Conservation (phyloP, 352 stramenopile genomes). For the Globisporangium nagaii region DNA sequence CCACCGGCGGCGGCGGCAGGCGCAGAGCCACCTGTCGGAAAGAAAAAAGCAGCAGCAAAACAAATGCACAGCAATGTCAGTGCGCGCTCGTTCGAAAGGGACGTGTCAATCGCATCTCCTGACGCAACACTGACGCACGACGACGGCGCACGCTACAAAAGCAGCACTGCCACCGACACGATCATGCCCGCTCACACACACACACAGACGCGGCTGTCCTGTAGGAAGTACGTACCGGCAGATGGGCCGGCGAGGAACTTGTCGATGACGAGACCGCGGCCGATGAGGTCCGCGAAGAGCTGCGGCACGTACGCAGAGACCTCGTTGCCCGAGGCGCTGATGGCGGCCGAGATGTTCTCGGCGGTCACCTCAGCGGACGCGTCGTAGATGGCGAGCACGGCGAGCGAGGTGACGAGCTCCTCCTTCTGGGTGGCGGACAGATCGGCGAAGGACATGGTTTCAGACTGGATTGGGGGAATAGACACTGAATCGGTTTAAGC, state of each 20-base stretch:
- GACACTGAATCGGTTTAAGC: slow-evolving; percentile 88
- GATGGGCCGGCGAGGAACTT: slow-evolving; percentile 87
- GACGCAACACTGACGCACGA: no score
- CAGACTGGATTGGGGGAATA: slow-evolving; percentile 49
- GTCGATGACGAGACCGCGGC: slow-evolving; percentile 76
- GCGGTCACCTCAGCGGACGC: slow-evolving; percentile 68
- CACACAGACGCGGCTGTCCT: no score
- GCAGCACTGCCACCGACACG: no score
- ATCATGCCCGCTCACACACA: no score
- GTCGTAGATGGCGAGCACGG: slow-evolving; percentile 77
- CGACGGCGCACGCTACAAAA: no score
- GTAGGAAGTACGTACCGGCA: slow-evolving; percentile 49
- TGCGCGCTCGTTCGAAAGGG: background rate
- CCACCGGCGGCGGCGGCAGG: slow-evolving; percentile 41
- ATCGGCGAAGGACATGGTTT: slow-evolving; percentile 83
- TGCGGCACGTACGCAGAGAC: slow-evolving; percentile 73
- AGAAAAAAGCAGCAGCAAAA: slow-evolving; percentile 8
- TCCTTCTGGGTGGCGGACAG: slow-evolving; percentile 80
- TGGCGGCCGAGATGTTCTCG: slow-evolving; percentile 68
- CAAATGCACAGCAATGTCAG: slow-evolving; percentile 1
- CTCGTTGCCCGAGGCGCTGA: slow-evolving; percentile 74
- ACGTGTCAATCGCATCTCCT: no score
- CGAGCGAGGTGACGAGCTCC: slow-evolving; percentile 81
- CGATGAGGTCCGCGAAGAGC: slow-evolving; percentile 82
- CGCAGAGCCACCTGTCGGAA: slow-evolving; percentile 39